Conservation (phyloP, 768 basidiomycete species). For the Russula lepida region DNA sequence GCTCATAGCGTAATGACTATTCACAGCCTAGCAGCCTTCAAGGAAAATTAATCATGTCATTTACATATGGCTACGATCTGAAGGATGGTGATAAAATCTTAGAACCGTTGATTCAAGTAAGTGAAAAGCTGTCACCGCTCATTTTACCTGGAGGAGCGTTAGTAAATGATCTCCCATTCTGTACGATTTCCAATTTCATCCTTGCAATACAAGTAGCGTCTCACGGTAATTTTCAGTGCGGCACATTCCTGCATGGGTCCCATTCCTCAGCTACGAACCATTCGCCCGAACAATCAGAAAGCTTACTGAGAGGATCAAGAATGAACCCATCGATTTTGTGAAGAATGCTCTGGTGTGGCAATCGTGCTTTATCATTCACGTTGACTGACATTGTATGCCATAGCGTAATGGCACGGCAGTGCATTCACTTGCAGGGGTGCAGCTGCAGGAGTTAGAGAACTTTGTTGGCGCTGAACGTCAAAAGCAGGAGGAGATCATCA, state of each 20-base stretch:
- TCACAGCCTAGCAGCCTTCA: neutral
- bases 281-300: neutral
- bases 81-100: neutral
- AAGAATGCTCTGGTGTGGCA: neutral
- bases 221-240: neutral
- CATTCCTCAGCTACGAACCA: neutral
- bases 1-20: too few relatives aligned
- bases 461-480: neutral
- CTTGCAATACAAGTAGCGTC: too few relatives aligned
- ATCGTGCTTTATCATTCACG: neutral
- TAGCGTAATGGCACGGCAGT: neutral
- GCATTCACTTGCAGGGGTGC: neutral
- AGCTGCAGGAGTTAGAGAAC: neutral
- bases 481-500: neutral
- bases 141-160: slow-evolving; percentile 1
- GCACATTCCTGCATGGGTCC: neutral
- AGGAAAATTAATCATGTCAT: neutral
- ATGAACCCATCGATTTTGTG: neutral
- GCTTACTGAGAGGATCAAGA: neutral
- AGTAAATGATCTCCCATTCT: slow-evolving; percentile 5
- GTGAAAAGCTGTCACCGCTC: neutral
- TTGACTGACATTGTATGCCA: neutral
- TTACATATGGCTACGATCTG: slow-evolving; percentile 4
- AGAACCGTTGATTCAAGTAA: neutral
- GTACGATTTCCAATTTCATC: neutral